Evolutionary conservation across 75 land plant species (phyloP).

Genomic region (Pinus tabuliformis): DNA sequence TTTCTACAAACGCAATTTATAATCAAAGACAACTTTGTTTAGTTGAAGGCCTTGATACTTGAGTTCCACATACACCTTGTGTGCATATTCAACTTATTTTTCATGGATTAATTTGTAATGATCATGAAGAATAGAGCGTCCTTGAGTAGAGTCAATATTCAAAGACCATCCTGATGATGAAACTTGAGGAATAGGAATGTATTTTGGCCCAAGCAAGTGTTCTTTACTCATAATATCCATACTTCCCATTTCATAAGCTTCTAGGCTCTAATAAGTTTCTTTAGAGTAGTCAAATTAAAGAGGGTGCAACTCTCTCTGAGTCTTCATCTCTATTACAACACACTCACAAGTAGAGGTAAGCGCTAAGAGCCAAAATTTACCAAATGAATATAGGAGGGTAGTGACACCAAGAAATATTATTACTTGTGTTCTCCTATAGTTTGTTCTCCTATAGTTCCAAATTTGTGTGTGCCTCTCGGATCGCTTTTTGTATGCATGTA

Average conservation of each 20-base stretch:
- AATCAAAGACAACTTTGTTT: conserved; percentile 60
- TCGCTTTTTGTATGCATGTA: too few relatives aligned
- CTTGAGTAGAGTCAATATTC: conserved; percentile 86
- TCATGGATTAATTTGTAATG: conserved; percentile 92
- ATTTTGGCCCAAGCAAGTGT: conserved; percentile 80
- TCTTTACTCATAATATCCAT: conserved; percentile 73
- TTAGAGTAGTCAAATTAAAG: conserved; percentile 36
- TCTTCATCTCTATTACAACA: conserved; percentile 68
- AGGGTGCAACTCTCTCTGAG: conserved; percentile 42
- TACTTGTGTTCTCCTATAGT: too few relatives aligned
- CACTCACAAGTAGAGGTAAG: conserved; percentile 64
- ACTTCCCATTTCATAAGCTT: conserved; percentile 23
- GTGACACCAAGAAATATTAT: conserved; percentile 69
- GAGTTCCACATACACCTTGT: conserved; percentile 90
- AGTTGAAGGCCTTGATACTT: conserved; percentile 64
- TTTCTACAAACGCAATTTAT: conserved; percentile 46
- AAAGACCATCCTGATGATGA: conserved; percentile 51
- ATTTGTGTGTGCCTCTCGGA: too few relatives aligned
- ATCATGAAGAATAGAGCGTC: conserved; percentile 84
- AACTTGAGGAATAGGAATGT: conserved; percentile 54
- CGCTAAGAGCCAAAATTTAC: conserved; percentile 80
- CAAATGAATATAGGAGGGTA: conserved; percentile 68
- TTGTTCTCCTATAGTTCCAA: too few relatives aligned
- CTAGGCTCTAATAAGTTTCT: conserved; percentile 6
- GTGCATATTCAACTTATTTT: conserved; percentile 94